Evolutionary conservation across 2,329 filamentous ascomycete genomes (phyloP).

Genomic region (Chrysoporthe deuterocubensis): DNA sequence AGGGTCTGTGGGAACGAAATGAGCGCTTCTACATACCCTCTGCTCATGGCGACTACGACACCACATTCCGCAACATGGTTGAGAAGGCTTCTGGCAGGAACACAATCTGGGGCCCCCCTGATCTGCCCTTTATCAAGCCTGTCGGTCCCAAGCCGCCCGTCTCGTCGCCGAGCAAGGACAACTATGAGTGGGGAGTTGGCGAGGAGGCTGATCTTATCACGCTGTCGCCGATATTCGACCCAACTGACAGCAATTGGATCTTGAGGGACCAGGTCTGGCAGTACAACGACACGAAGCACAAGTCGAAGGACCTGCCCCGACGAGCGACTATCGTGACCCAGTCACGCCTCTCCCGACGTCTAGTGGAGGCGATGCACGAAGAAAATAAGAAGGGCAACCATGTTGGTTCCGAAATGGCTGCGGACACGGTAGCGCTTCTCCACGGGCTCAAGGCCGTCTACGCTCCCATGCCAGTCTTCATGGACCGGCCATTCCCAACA

Average conservation of each 20-base stretch:
- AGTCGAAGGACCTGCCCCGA: conserved; percentile 64
- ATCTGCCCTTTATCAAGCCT: conserved; percentile 63
- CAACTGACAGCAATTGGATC: conserved; percentile 73
- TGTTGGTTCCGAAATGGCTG: conserved; percentile 80
- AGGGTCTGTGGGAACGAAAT: conserved; percentile 74
- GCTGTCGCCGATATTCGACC: conserved; percentile 80
- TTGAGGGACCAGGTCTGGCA: conserved; percentile 71
- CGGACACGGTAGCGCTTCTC: conserved; percentile 72
- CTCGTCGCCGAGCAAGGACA: conserved; percentile 61
- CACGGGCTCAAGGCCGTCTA: conserved; percentile 81
- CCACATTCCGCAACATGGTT: conserved; percentile 68
- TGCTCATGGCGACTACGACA: conserved; percentile 67
- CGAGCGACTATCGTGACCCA: conserved; percentile 80
- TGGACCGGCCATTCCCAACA: conserved; percentile 72
- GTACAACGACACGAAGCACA: conserved; percentile 57
- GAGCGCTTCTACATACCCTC: conserved; percentile 75
- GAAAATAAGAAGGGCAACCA: conserved; percentile 76
- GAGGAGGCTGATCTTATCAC: conserved; percentile 77
- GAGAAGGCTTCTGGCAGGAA: conserved; percentile 55
- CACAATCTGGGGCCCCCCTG: conserved; percentile 69
- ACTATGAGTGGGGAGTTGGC: conserved; percentile 76
- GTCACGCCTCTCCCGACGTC: conserved; percentile 70
- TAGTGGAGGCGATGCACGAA: conserved; percentile 77
- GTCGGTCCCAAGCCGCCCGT: conserved; percentile 67
- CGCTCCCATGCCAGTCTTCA: conserved; percentile 78